phyloP scores from a whole-genome alignment of 2,329 filamentous ascomycete species.

The Aspergillus arachidicola region DNA sequence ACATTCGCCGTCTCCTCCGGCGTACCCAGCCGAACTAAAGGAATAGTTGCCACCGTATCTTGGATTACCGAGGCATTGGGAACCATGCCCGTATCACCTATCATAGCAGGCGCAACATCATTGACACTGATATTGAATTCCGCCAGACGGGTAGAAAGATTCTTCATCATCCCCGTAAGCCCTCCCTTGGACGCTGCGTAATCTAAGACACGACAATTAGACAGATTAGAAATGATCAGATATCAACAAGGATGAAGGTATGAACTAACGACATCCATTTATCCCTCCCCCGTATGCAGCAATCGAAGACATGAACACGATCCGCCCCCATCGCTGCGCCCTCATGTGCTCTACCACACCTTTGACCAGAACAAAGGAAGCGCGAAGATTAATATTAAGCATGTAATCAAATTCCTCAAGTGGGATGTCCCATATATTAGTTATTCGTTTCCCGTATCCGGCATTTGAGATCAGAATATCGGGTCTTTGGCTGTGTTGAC shows the following conservation, averaged over 20 bases:
- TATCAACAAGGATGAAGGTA: background rate
- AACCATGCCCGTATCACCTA: constrained; percentile 66
- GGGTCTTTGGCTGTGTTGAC: constrained; percentile 56
- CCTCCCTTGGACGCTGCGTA: constrained; percentile 65
- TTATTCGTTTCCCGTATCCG: constrained; percentile 65
- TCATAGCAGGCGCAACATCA: constrained; percentile 69
- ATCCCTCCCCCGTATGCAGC: constrained; percentile 65
- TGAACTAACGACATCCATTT: constrained; percentile 57
- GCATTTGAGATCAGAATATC: constrained; percentile 70
- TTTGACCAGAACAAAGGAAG: constrained; percentile 65
- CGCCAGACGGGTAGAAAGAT: constrained; percentile 62
- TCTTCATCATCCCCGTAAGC: constrained; percentile 66
- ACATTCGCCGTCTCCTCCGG: constrained; percentile 63
- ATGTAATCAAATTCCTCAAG: constrained; percentile 67
- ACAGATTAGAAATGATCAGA: constrained; percentile 14
- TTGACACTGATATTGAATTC: constrained; percentile 66
- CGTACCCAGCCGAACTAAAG: constrained; percentile 59
- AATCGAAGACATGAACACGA: constrained; percentile 66
- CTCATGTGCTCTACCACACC: constrained; percentile 64
- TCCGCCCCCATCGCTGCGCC: constrained; percentile 62
- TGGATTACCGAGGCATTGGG: constrained; percentile 60
- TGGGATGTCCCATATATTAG: constrained; percentile 59
- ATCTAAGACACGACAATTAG: constrained; percentile 26
- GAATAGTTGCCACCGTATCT: constrained; percentile 62
- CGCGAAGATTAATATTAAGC: constrained; percentile 63